Base-by-base conservation (phyloP, 805 yeast genomes). In the Candida piceae region DNA sequence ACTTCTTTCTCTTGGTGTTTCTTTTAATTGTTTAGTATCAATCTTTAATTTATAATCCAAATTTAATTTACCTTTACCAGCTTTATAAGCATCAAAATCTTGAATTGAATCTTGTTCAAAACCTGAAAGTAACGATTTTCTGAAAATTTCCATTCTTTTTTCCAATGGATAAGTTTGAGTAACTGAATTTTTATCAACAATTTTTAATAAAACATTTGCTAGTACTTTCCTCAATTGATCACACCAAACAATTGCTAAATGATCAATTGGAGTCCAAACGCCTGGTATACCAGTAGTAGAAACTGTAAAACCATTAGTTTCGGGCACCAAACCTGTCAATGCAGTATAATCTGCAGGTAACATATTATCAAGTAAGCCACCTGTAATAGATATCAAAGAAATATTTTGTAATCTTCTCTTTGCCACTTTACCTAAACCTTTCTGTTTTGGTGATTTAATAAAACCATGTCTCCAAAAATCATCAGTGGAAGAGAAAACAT, bases 171-270 rank as follows among this genome's bases (percentile, higher is more conserved):
- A 63, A 0, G 93, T 84, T 47, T 73, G 75, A 8, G 50, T 34
- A 0, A 77, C 64, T 0, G 66, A 55, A 0, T 54, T 44, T 17
- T 57, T 60, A 49, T 86, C 84, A 2, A 76, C 72, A 10, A 83
- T 66, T 21, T 75, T 81, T 32, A 84, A 60, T 25, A 93, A 52
- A 0, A 79, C 64, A 34, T 63, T 62, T 7, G 85, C 80, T 2
- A 90, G 46, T 12, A 70, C 74, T 35, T 72, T 67, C 35, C 97
- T 70, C 26, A 89, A 62, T 57, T 90, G 97, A 42, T 80, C 84
- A 60, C 98, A 90, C 98, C 98, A 90, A 2, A 90, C 95, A 32
- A 93, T 80, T 1, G 97, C 97, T 45, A 87, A 69, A 62, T 90
- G 98, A 58, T 90, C 97, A 28, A 88, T 79, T 1, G 96, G 84